A percentile compares a stretch with the other conserved stretches of the same genome.
Conservation (phyloP, 1,284 basidiomycete species). For the Apiotrichum montevideense region DNA sequence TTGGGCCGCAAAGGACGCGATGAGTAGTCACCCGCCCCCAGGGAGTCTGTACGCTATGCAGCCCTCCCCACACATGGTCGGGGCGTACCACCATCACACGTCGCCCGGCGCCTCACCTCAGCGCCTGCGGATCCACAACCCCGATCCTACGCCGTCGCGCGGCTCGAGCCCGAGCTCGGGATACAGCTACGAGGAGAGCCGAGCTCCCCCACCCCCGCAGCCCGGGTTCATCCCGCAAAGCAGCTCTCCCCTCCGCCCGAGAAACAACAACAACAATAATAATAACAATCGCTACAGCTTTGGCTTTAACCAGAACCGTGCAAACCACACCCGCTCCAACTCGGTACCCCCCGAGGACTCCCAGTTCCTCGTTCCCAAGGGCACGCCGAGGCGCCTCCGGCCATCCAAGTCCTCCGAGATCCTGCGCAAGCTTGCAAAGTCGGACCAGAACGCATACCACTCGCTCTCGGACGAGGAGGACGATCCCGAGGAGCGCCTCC, state of each 20-base stretch:
- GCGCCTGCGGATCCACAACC: neutral
- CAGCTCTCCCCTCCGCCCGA: too few species aligned
- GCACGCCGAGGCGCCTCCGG: neutral
- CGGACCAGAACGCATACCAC: neutral
- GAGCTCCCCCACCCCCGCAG: too few species aligned
- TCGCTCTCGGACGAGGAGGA: neutral
- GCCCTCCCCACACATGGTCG: neutral
- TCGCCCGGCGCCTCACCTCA: neutral
- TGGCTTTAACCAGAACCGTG: neutral
- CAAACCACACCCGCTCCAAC: neutral
- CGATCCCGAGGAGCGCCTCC: constrained; percentile 1
- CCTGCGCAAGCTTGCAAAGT: neutral
- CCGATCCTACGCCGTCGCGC: neutral
- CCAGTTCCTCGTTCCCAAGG: neutral
- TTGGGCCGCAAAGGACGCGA: neutral
- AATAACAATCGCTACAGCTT: neutral
- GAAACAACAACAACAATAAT: neutral
- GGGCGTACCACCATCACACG: neutral
- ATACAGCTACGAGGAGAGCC: too few species aligned
- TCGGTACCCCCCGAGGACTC: neutral
- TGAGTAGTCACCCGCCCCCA: neutral
- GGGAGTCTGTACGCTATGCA: neutral
- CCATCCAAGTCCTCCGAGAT: neutral
- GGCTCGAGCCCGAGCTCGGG: neutral
- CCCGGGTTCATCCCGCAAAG: too few species aligned